Conservation (phyloP, 352 stramenopile species). For the Phytophthora cactorum region DNA sequence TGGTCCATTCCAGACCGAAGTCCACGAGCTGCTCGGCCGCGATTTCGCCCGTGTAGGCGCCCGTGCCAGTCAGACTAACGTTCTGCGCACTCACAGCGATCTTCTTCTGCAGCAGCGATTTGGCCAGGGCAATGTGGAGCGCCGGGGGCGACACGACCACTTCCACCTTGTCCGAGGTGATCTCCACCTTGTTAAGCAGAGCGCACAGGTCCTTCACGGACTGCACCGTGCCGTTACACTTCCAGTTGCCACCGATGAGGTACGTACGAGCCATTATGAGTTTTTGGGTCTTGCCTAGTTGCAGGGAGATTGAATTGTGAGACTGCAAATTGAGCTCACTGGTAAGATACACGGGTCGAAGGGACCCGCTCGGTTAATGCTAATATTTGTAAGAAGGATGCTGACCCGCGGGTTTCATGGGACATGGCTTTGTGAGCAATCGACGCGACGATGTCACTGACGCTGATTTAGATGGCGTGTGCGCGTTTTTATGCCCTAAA, state of each 20-base stretch:
- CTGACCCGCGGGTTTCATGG: conserved; percentile 4
- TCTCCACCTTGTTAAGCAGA: conserved; percentile 82
- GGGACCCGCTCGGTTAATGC: background rate
- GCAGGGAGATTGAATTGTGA: conserved; percentile 28
- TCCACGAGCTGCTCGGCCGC: conserved; percentile 90
- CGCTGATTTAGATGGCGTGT: background rate
- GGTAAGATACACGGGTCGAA: conserved; percentile 3
- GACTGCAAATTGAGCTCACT: background rate
- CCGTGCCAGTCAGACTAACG: conserved; percentile 82
- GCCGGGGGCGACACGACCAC: conserved; percentile 76
- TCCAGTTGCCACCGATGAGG: conserved; percentile 58
- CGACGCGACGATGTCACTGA: conserved; percentile 12
- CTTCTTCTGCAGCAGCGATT: conserved; percentile 62
- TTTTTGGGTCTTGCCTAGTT: conserved; percentile 1
- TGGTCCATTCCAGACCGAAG: conserved; percentile 61
- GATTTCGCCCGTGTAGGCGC: conserved; percentile 94
- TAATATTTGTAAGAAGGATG: background rate
- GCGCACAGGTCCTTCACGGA: conserved; percentile 86
- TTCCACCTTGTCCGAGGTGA: conserved; percentile 70
- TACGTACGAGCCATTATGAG: conserved; percentile 45
- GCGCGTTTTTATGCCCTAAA: conserved; percentile 7
- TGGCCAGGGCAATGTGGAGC: conserved; percentile 60
- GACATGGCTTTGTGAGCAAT: conserved; percentile 12
- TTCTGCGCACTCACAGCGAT: conserved; percentile 85
- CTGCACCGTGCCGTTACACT: conserved; percentile 79